Evolutionary conservation across 2,329 filamentous ascomycete species (phyloP), one percentile per base, ranked within the genome.

Genomic region (Neonectria punicea): DNA sequence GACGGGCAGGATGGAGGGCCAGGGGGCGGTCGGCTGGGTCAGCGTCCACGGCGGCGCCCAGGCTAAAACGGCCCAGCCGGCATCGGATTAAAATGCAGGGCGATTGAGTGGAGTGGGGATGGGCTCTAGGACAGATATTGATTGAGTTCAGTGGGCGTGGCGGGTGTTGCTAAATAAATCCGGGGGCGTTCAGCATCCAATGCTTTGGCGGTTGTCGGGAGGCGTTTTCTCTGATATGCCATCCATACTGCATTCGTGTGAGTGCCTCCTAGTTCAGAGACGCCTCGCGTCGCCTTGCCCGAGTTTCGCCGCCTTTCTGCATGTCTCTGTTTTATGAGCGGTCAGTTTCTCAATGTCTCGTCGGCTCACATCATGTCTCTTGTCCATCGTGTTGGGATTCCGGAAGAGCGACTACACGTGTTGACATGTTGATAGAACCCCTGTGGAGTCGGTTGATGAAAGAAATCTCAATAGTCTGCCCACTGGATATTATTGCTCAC

Each of bases 81-180:
- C 58, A 70, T 72, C 62, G 67, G 58, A 66, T 63, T 58, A 61
- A 63, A 53, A 67, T 49, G 50, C 57, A 67, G 41, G 43, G 49
- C 30, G 39, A 47, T 53, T 50, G 32, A 34, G 30, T 53, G 58
- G 58, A 18, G 43, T 20, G 46, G 30, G 16, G 32, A 43, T 47
- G 58, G 58, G 50, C 50, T 22, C 25, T 34, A 34, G 51, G 32
- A 25, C 30, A 53, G 51, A 32, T 49, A 25, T 30, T 50, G 28
- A 50, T 50, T 50, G 47, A n/a, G 22, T 34, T 59, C 56, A 58
- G 18, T 18, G 44, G 20, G 55, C 67, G 67, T 69, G 60, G 60
- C 63, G 55, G 50, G 22, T 34, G 61, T 47, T 68, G 56, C 62
- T 73, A 61, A 72, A 72, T 70, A 70, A 68, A 67, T 67, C 61